These are phyloP conservation scores for Ceratocystis ficicola DNA, from an alignment of 2,329 filamentous ascomycete species.

Conservation along the genomic window DNA sequence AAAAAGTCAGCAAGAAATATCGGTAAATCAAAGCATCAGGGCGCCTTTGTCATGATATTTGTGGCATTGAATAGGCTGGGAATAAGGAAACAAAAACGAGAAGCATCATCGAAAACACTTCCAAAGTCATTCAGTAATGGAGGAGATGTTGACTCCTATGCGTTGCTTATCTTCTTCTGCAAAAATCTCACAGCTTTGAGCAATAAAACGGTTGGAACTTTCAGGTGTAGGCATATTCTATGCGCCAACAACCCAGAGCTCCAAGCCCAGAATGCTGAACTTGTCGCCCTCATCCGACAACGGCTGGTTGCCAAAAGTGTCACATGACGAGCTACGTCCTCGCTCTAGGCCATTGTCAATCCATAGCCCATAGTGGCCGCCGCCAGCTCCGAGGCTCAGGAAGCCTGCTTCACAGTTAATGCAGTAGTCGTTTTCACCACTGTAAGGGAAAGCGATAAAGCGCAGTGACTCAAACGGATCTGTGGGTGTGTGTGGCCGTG, in stretches of 20 bases:
- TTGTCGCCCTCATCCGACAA: conserved; percentile 86
- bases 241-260: conserved; percentile 78
- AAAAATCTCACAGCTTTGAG: not conserved
- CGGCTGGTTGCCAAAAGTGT: conserved; percentile 90
- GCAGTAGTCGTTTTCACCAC: conserved; percentile 90
- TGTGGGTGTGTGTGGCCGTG: conserved; percentile 25
- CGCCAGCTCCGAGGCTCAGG: conserved; percentile 73
- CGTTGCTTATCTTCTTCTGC: not conserved
- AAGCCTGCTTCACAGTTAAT: conserved; percentile 83
- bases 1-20: not conserved
- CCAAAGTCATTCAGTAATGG: not conserved
- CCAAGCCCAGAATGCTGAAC: conserved; percentile 81
- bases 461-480: conserved; percentile 54
- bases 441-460: conserved; percentile 96
- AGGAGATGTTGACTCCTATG: not conserved
- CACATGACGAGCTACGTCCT: conserved; percentile 70
- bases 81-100: not conserved
- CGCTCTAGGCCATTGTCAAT: conserved; percentile 73
- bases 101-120: not conserved
- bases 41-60: not conserved
- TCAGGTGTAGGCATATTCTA: conserved; percentile 28
- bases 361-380: conserved; percentile 90
- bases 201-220: not conserved
- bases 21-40: not conserved
- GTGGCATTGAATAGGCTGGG: not conserved